A percentile compares a stretch with the other conserved stretches of the same genome.
phyloP scores from a whole-genome alignment of 1,139 yeast genomes.

The Yamadazyma pseudoaaseri region DNA sequence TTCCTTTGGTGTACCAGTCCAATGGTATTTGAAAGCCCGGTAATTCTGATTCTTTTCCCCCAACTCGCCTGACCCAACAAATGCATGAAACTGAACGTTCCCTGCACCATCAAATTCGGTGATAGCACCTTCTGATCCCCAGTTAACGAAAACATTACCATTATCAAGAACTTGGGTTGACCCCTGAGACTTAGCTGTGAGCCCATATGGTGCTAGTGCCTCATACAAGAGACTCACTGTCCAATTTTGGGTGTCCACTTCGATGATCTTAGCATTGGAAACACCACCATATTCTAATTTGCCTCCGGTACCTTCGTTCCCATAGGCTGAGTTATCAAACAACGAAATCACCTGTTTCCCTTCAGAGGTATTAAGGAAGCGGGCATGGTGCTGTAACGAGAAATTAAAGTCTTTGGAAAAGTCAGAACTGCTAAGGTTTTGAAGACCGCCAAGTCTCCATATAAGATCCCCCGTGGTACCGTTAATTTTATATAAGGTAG shows the following conservation, averaged over 20 bases:
- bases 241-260: conserved; percentile 28
- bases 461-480: conserved; percentile 36
- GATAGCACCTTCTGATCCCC: conserved; percentile 41
- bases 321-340: conserved; percentile 38
- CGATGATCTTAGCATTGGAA: conserved; percentile 33
- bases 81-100: conserved; percentile 32
- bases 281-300: conserved; percentile 23
- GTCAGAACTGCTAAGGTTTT: conserved; percentile 21
- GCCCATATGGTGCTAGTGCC: conserved; percentile 24
- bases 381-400: conserved; percentile 40
- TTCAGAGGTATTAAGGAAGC: conserved; percentile 21
- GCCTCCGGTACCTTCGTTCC: conserved; percentile 31
- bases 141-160: conserved; percentile 35
- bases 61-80: conserved; percentile 28
- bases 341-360: conserved; percentile 31
- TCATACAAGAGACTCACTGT: conserved; percentile 26
- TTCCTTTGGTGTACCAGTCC: conserved; percentile 36
- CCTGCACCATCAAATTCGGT: conserved; percentile 31
- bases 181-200: conserved; percentile 36
- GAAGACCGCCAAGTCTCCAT: conserved; percentile 33
- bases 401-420: conserved; percentile 23
- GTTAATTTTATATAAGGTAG: conserved; percentile 32
- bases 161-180: conserved; percentile 34
- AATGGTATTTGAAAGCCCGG: conserved; percentile 35
- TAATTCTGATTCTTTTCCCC: conserved; percentile 29